A percentile compares a stretch with the other conserved stretches of the same genome.
These are phyloP conservation scores for Terfezia claveryi DNA, from an alignment of 495 filamentous ascomycete genomes.

Conservation along the genomic window DNA sequence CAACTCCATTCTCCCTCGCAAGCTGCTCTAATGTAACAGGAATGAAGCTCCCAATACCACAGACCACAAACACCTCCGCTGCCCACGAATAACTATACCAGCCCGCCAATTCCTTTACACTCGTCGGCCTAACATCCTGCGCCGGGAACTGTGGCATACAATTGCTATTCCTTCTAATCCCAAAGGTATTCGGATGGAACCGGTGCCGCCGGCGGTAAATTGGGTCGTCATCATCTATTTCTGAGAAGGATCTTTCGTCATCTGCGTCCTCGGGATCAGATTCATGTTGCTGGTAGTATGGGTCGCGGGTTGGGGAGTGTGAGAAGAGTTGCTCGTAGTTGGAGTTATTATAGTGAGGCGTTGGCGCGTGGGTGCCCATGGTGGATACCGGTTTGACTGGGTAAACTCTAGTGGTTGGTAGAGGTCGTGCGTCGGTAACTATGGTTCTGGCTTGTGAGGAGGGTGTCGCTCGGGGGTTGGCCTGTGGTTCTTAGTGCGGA, in stretches of 20 bases:
- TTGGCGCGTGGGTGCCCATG: neutral
- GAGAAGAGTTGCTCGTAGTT: neutral
- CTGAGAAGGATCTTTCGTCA: constrained; percentile 35
- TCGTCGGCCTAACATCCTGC: constrained; percentile 76
- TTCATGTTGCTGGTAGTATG: neutral
- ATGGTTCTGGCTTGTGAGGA: too few relatives aligned
- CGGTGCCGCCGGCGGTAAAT: constrained; percentile 8
- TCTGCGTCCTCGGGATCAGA: constrained; percentile 29
- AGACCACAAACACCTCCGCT: constrained; percentile 93
- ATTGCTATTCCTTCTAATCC: constrained; percentile 1
- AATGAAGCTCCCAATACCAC: constrained; percentile 82
- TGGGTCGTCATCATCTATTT: constrained; percentile 19
- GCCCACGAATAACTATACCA: constrained; percentile 97
- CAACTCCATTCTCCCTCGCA: constrained; percentile 68
- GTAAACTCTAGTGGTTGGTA: neutral
- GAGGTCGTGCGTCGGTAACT: too few relatives aligned
- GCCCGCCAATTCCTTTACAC: constrained; percentile 63
- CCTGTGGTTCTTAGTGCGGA: too few relatives aligned
- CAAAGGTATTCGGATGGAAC: constrained; percentile 11
- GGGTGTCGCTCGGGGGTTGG: too few relatives aligned
- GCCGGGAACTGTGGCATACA: constrained; percentile 34
- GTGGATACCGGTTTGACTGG: neutral
- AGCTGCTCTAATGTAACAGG: constrained; percentile 91
- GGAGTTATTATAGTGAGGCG: neutral
- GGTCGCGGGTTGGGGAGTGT: neutral